phyloP scores from a whole-genome alignment of 176 grass and related monocot species.

The Zoysia japonica region DNA sequence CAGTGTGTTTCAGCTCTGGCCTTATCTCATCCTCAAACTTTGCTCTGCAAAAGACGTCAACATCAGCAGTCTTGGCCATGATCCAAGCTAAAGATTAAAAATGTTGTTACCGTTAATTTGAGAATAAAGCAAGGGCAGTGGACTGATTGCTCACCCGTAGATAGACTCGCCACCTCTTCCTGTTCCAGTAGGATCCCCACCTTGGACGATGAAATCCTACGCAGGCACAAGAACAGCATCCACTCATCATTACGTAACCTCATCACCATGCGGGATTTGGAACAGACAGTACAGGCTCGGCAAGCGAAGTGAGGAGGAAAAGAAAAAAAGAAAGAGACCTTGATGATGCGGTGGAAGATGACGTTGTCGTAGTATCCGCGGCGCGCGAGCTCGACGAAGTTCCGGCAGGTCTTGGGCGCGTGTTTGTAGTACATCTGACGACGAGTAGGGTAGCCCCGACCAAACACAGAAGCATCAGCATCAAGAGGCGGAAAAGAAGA shows the following conservation, averaged over 20 bases:
- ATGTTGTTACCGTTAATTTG: not conserved
- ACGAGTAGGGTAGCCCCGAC: not conserved
- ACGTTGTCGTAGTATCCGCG: constrained; percentile 81
- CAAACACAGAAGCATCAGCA: constrained; percentile 28
- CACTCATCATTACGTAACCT: not conserved
- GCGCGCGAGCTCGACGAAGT: constrained; percentile 88
- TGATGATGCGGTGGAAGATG: constrained; percentile 97
- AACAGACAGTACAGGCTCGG: not conserved
- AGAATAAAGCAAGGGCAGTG: constrained; percentile 12
- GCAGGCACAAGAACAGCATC: not conserved
- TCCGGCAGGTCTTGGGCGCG: constrained; percentile 92
- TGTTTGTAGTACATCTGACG: constrained; percentile 96
- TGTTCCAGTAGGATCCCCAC: constrained; percentile 93
- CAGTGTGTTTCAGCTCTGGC: constrained; percentile 90
- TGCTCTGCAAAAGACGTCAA: constrained; percentile 39
- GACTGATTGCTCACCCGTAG: constrained; percentile 63
- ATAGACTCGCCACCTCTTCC: constrained; percentile 96
- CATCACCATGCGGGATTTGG: not conserved
- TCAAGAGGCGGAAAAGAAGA: constrained; percentile 1
- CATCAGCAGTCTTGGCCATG: not conserved
- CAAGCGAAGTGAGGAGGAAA: not conserved
- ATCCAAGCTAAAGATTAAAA: not conserved
- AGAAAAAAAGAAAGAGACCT: constrained; percentile 44
- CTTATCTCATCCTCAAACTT: constrained; percentile 97
- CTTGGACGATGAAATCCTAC: constrained; percentile 98